A percentile compares a stretch with the other conserved stretches of the same genome.
Conservation (phyloP, 768 basidiomycete species). For the Fomitopsis serialis region DNA sequence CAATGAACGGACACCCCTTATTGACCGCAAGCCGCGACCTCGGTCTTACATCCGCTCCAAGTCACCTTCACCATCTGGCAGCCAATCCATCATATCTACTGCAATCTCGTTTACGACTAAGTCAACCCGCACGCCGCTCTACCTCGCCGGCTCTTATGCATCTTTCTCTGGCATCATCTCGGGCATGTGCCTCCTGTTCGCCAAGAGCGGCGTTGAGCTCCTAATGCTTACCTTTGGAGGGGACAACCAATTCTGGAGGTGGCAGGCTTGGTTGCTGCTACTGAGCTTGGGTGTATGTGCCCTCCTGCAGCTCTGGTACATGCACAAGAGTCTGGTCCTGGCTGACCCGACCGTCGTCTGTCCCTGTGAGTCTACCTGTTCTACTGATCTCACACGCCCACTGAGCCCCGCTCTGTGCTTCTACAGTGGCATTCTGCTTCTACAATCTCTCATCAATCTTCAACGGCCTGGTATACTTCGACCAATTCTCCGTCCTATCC, state of each 20-base stretch:
- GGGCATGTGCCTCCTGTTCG: constrained; percentile 90
- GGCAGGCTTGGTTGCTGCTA: constrained; percentile 81
- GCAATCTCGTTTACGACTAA: constrained; percentile 15
- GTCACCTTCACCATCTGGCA: constrained; percentile 16
- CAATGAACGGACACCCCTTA: constrained; percentile 53
- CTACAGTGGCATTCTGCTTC: constrained; percentile 83
- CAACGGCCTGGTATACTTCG: constrained; percentile 85
- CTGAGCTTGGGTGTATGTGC: constrained; percentile 69
- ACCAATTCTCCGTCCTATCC: constrained; percentile 73
- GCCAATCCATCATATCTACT: constrained; percentile 11
- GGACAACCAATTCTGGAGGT: constrained; percentile 77
- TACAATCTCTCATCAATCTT: constrained; percentile 92
- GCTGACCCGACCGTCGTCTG: constrained; percentile 85
- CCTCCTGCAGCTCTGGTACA: constrained; percentile 78
- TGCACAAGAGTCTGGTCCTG: constrained; percentile 73
- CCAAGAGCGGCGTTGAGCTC: constrained; percentile 90
- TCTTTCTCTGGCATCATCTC: constrained; percentile 84
- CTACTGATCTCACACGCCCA: no score
- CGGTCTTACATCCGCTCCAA: constrained; percentile 22
- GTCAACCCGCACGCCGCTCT: constrained; percentile 45
- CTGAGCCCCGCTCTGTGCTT: constrained; percentile 9
- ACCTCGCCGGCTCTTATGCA: constrained; percentile 80
- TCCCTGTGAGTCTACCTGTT: constrained; percentile 68
- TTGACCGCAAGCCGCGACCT: constrained; percentile 34
- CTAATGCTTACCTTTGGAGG: constrained; percentile 72